Evolutionary conservation across 2,329 filamentous ascomycete genomes (phyloP), one percentile per base, ranked within the genome.

Genomic region (Pezicula carpinea): DNA sequence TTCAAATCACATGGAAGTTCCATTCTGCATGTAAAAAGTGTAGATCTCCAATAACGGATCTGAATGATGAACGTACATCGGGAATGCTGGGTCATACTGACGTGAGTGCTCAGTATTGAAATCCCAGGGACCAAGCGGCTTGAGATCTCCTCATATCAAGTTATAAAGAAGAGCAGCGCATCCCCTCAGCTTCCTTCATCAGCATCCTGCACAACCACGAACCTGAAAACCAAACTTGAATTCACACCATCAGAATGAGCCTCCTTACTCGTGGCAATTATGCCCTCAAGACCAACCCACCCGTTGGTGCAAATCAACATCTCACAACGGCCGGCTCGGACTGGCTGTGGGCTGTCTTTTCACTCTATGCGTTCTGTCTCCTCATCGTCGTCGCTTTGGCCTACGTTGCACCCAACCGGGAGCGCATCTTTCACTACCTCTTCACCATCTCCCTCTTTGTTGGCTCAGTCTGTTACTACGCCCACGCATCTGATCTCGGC

Each of bases 401-500:
- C 63, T 74, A 51, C 73, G 73, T 13, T 71, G 77, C 50, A 32
- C 64, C 67, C 10, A 69, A 80, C 42, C 77, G 81, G 22, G 62
- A 58, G 46, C 51, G 45, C 32, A 52, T 82, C 43, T 83, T 83
- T 67, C 77, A 83, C 65, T 83, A 83, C 69, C 76, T 84, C 56
- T 80, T 78, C 5, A 76, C 78, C 2, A 65, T 68, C 18, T 75
- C 82, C 44, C 76, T 77, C 36, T 72, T 80, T 50, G 73, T 80
- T 11, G 78, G 80, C 2, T 68, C 73, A 29, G 78, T 85, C 51
- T 71, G 80, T n/a, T 85, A 85, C 67, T 86, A 80, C 66, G 68
- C 76, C 51, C 81, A 84, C 77, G 82, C 73, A 18, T 77, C 79
- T n/a, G 79, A 82, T 58, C 69, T 86, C 1, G 82, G 82, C 35